These are phyloP conservation scores for Populus pruinosa DNA, from an alignment of 345 rosid species.

Conservation along the genomic window DNA sequence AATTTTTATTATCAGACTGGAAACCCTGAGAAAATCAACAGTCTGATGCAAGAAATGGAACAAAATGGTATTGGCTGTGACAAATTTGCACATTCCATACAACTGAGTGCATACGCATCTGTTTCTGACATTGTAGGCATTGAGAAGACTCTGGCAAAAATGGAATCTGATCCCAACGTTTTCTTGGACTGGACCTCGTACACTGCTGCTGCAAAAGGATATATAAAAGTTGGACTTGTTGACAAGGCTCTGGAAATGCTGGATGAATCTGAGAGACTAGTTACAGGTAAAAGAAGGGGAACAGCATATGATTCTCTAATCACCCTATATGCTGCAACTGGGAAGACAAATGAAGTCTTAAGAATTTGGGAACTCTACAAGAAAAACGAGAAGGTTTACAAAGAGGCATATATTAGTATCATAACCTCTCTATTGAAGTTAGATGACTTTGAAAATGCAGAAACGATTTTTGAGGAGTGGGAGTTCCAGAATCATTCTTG, in stretches of 20 bases:
- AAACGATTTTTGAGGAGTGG: constrained; percentile 41
- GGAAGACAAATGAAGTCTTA: constrained; percentile 41
- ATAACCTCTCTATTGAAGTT: constrained; percentile 32
- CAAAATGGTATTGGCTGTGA: constrained; percentile 20
- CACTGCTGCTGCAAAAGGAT: constrained; percentile 14
- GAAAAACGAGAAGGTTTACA: constrained; percentile 13
- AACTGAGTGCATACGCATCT: constrained; percentile 29
- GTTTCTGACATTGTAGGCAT: constrained; percentile 25
- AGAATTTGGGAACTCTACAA: constrained; percentile 41
- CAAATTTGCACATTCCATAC: constrained; percentile 13
- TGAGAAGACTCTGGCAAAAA: constrained; percentile 15
- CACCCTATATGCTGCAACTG: constrained; percentile 28
- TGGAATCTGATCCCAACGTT: constrained; percentile 28
- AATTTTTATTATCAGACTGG: constrained; percentile 25
- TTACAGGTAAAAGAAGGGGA: not conserved
- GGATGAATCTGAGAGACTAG: constrained; percentile 29
- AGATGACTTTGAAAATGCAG: constrained; percentile 45
- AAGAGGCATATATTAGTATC: constrained; percentile 21
- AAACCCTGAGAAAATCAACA: constrained; percentile 25
- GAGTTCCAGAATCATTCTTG: constrained; percentile 1
- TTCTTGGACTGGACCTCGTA: constrained; percentile 22
- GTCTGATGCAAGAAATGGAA: constrained; percentile 30
- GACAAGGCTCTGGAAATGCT: constrained; percentile 32
- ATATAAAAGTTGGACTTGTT: constrained; percentile 14
- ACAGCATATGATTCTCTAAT: constrained; percentile 16